Conservation (phyloP, 2,329 filamentous ascomycete species). For the Diaporthe longicolla region DNA sequence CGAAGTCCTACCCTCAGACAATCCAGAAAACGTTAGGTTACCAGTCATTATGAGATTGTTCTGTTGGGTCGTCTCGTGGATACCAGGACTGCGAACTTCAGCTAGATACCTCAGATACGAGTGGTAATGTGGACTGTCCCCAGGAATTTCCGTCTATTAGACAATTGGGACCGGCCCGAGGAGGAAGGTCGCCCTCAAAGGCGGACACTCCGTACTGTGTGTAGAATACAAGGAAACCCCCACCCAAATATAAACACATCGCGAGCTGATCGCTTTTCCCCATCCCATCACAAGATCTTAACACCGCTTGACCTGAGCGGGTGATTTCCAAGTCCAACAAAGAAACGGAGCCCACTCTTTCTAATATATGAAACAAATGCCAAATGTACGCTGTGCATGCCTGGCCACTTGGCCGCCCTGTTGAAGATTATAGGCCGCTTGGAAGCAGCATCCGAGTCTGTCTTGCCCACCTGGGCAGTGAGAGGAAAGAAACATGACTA, state of each 20-base stretch:
- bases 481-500: slow-evolving; percentile 10
- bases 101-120: slow-evolving; percentile 34
- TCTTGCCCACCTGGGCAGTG: background rate
- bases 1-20: slow-evolving; percentile 3
- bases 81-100: slow-evolving; percentile 25
- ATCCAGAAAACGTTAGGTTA: slow-evolving; percentile 25
- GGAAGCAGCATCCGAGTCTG: background rate
- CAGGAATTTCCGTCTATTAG: slow-evolving; percentile 2
- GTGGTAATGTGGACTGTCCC: slow-evolving; percentile 28
- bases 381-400: slow-evolving; percentile 18
- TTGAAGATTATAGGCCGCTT: slow-evolving; percentile 18
- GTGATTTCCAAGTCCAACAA: background rate
- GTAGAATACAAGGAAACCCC: slow-evolving; percentile 10
- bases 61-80: slow-evolving; percentile 31
- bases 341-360: background rate
- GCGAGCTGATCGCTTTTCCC: background rate
- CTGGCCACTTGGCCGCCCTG: background rate
- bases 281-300: background rate
- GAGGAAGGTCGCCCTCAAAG: background rate
- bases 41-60: background rate
- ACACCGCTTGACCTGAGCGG: slow-evolving; percentile 27
- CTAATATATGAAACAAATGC: slow-evolving; percentile 7
- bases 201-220: background rate
- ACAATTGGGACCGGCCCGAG: slow-evolving; percentile 20
- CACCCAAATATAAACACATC: background rate